These are phyloP conservation scores for Nissolia schottii DNA, from an alignment of 306 rosid species.

Conservation along the genomic window DNA sequence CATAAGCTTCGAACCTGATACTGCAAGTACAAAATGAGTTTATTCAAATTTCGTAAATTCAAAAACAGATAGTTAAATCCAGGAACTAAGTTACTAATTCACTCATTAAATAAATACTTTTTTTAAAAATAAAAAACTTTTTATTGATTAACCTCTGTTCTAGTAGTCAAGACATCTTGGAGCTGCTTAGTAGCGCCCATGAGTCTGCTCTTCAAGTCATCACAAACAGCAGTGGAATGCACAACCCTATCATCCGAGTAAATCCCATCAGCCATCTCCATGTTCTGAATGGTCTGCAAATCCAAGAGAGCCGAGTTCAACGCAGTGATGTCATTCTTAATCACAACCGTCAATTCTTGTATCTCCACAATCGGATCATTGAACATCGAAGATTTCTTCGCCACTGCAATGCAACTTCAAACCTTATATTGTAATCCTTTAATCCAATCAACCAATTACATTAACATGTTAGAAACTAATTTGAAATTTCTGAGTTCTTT, in stretches of 20 bases:
- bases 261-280: constrained; percentile 66
- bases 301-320: constrained; percentile 72
- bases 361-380: constrained; percentile 78
- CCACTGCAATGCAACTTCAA: constrained; percentile 48
- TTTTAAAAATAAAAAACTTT: background rate
- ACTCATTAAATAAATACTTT: background rate
- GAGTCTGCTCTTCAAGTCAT: constrained; percentile 76
- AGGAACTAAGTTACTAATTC: background rate
- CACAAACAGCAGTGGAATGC: constrained; percentile 87
- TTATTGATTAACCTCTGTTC: constrained; percentile 64
- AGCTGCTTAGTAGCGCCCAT: constrained; percentile 86
- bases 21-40: too few species aligned
- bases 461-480: too few species aligned
- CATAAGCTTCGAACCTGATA: too few species aligned
- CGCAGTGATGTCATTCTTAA: constrained; percentile 86
- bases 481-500: too few species aligned
- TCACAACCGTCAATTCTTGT: constrained; percentile 66
- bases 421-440: too few species aligned
- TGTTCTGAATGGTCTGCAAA: constrained; percentile 73
- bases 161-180: constrained; percentile 75
- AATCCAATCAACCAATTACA: too few species aligned
- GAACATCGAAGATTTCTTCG: constrained; percentile 85
- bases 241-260: constrained; percentile 75
- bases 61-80: background rate
- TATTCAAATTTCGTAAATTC: background rate